Evolutionary conservation across 441 rosid species (phyloP).

Genomic region (Arabidopsis hybrid): DNA sequence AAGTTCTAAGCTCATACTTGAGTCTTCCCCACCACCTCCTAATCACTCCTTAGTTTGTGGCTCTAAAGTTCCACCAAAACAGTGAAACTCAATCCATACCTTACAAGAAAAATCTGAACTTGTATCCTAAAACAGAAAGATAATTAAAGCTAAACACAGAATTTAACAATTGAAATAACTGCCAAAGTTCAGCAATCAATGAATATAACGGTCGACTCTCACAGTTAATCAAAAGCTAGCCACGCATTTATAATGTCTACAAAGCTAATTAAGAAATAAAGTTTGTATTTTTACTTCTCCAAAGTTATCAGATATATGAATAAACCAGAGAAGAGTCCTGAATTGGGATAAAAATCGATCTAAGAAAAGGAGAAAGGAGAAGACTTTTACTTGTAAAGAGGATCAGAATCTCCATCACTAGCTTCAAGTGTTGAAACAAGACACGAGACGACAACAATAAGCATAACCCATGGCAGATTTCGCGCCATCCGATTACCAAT

Average conservation of each 20-base stretch:
- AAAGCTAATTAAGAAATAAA: slow-evolving; percentile 6
- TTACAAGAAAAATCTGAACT: slow-evolving; percentile 9
- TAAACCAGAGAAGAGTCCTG: not conserved
- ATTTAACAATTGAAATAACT: not conserved
- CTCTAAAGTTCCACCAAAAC: slow-evolving; percentile 7
- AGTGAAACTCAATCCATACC: slow-evolving; percentile 22
- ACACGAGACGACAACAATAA: slow-evolving; percentile 40
- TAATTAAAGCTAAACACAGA: not conserved
- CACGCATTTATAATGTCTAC: not conserved
- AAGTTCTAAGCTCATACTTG: slow-evolving; percentile 26
- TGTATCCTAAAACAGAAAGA: not conserved
- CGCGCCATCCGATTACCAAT: slow-evolving; percentile 52
- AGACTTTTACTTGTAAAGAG: slow-evolving; percentile 62
- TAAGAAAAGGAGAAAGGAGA: not conserved
- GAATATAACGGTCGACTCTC: slow-evolving; percentile 39
- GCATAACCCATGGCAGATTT: slow-evolving; percentile 49
- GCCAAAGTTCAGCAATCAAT: not conserved
- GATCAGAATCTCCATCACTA: slow-evolving; percentile 83
- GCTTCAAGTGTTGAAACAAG: slow-evolving; percentile 54
- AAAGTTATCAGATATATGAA: not conserved
- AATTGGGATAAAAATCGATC: slow-evolving; percentile 19
- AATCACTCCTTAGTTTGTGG: slow-evolving; percentile 25
- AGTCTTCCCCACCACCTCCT: slow-evolving; percentile 26
- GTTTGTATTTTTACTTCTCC: not conserved
- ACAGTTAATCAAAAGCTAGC: slow-evolving; percentile 9